Percentiles rank a stretch among this genome's conserved stretches.
Conservation (phyloP, 495 filamentous ascomycete genomes). For the Hypoxylon lienhwacheense region DNA sequence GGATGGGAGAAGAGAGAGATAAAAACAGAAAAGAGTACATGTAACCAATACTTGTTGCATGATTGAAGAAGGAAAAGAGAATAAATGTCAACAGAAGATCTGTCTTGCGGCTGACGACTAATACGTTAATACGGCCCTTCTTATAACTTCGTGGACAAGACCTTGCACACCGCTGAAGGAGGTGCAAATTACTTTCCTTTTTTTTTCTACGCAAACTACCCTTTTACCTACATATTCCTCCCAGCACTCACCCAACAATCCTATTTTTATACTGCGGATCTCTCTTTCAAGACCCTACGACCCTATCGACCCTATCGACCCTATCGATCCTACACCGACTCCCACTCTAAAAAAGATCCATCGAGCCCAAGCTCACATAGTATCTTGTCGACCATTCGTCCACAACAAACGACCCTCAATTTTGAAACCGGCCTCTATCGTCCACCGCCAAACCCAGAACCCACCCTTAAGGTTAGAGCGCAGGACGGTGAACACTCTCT, state of each 20-base stretch:
- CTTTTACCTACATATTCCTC: no score
- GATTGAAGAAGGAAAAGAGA: no score
- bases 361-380: slow-evolving; percentile 4
- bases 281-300: background rate
- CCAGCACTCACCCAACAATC: no score
- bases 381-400: slow-evolving; percentile 15
- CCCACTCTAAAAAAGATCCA: slow-evolving; percentile 1
- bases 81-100: no score
- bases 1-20: background rate
- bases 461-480: slow-evolving; percentile 2
- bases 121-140: slow-evolving; percentile 2
- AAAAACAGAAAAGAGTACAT: slow-evolving; percentile 3
- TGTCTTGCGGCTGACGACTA: slow-evolving; percentile 13
- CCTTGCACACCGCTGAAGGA: slow-evolving; percentile 20
- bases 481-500: slow-evolving; percentile 7
- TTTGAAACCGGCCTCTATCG: slow-evolving; percentile 8
- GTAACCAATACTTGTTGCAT: slow-evolving; percentile 8
- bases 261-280: slow-evolving; percentile 11
- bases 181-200: slow-evolving; percentile 17
- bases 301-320: background rate
- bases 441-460: slow-evolving; percentile 7
- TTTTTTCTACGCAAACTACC: slow-evolving; percentile 14
- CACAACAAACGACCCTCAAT: slow-evolving; percentile 9
- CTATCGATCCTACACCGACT: slow-evolving; percentile 4
- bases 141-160: slow-evolving; percentile 3